Percentiles rank a stretch among this genome's conserved stretches.
phyloP scores from a whole-genome alignment of 1,284 basidiomycete genomes.

The Boletellus deceptivus region DNA sequence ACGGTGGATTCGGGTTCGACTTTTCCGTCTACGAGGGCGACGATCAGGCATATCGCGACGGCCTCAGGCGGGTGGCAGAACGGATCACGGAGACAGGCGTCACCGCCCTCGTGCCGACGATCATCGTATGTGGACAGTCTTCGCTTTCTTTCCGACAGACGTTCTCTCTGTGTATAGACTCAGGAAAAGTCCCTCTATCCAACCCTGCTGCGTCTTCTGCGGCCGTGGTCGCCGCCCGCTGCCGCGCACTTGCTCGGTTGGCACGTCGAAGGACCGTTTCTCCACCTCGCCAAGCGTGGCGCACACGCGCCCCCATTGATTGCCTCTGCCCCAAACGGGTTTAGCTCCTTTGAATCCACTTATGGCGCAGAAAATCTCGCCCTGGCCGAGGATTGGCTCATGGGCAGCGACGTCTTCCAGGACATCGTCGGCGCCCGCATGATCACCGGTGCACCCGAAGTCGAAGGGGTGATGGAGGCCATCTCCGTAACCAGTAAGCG shows the following conservation, averaged over 20 bases:
- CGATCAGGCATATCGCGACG: slow-evolving; percentile 65
- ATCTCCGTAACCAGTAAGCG: slow-evolving; percentile 59
- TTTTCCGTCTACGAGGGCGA: slow-evolving; percentile 78
- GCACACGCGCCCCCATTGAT: slow-evolving; percentile 76
- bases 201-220: slow-evolving; percentile 59
- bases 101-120: slow-evolving; percentile 81
- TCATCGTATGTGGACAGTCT: slow-evolving; percentile 57
- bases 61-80: slow-evolving; percentile 68
- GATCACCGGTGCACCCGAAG: slow-evolving; percentile 85
- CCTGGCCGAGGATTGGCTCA: slow-evolving; percentile 65
- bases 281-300: slow-evolving; percentile 75
- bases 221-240: slow-evolving; percentile 56
- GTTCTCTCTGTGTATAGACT: slow-evolving; percentile 44
- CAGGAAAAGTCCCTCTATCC: slow-evolving; percentile 74
- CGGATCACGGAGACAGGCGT: slow-evolving; percentile 86
- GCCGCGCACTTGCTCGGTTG: slow-evolving; percentile 79
- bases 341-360: slow-evolving; percentile 65
- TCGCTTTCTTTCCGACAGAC: not conserved
- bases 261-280: slow-evolving; percentile 89
- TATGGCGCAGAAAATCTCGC: slow-evolving; percentile 68
- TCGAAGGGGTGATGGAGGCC: slow-evolving; percentile 74
- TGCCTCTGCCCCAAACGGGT: slow-evolving; percentile 57
- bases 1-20: slow-evolving; percentile 89
- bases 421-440: slow-evolving; percentile 65
- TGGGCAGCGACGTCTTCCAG: slow-evolving; percentile 38